Evolutionary conservation across 2,329 filamentous ascomycete species (phyloP), one percentile per base, ranked within the genome.

Genomic region (Bimuria novae-zelandiae): DNA sequence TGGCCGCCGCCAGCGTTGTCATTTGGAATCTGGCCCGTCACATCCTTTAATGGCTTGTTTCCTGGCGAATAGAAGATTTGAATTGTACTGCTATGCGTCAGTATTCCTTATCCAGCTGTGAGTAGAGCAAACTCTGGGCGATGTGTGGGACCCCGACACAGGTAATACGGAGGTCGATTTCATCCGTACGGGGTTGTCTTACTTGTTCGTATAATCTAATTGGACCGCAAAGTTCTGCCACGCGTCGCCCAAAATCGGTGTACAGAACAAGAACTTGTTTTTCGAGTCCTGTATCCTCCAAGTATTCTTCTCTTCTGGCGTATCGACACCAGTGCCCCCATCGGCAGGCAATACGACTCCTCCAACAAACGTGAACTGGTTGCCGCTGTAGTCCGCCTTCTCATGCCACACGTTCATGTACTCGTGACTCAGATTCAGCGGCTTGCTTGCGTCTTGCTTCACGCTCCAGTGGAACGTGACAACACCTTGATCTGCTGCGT

Each of bases 391-490:
- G 45, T 67, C 65, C 6, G 61, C 61, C 36, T 52, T 56, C 51
- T 68, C 65, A 39, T 68, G 65, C 64, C 63, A 68, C 16, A 67
- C 60, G 25, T 66, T 67, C 64, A 68, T 65, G 45, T 68, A 69
- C 45, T 68, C 67, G 47, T 69, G 67, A 7, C 52, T 62, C 12
- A 69, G 33, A 41, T 69, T 69, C 33, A 68, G 16, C 10, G 54
- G 39, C 21, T 50, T 52, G 3, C 23, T 40, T 2, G 19, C 1
- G 53, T 68, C 64, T 30, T 65, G 60, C 25, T 22, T 43, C 2
- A 69, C 49, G 36, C 60, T 64, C 65, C 64, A 69, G 35, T 69
- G 67, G 35, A 67, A 67, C 1, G 64, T 68, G 0, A 65, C 61
- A 3, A 59, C 37, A 0, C 67, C 67, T 2, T 51, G 47, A 47